These are phyloP conservation scores for Sutorius eximius DNA, from an alignment of 1,284 basidiomycete genomes.

Conservation along the genomic window DNA sequence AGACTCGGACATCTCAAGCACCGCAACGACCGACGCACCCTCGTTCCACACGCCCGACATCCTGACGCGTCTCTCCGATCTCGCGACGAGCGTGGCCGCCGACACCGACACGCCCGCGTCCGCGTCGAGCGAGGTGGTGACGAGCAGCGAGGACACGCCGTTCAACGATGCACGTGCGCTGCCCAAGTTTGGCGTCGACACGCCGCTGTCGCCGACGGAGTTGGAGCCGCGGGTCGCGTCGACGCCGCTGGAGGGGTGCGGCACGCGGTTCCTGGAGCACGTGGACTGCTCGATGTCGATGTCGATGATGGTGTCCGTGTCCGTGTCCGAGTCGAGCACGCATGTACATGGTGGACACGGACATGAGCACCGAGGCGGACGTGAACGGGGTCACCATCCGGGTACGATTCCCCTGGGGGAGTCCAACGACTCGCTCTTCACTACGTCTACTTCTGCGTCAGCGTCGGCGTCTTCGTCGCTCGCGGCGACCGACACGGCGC, in stretches of 20 bases:
- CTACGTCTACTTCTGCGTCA: conserved; percentile 21
- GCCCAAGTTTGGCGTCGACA: conserved; percentile 20
- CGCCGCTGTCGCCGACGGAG: conserved; percentile 11
- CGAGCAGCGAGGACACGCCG: conserved; percentile 15
- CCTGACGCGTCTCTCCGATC: conserved; percentile 22
- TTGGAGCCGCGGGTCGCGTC: conserved; percentile 14
- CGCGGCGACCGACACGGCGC: conserved; percentile 24
- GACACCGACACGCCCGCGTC: conserved; percentile 16
- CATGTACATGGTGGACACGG: not conserved
- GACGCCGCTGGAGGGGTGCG: conserved; percentile 15
- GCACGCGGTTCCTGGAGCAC: conserved; percentile 28
- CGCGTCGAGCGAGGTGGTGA: conserved; percentile 8
- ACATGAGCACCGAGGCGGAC: not conserved
- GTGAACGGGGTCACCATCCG: too few relatives aligned
- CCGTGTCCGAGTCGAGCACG: conserved; percentile 10
- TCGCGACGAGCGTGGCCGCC: conserved; percentile 1
- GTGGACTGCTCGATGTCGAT: conserved; percentile 13
- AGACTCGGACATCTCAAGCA: conserved; percentile 1
- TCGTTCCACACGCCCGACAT: conserved; percentile 18
- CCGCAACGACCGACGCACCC: not conserved
- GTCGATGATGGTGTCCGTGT: conserved; percentile 12
- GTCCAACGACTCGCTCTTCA: conserved; percentile 33
- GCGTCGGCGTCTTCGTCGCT: conserved; percentile 21
- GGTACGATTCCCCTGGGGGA: conserved; percentile 19
- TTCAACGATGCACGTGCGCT: conserved; percentile 24